Percentiles rank a stretch among this genome's conserved stretches.
Conservation (phyloP, 306 rosid species). For the Vigna nakashimae region DNA sequence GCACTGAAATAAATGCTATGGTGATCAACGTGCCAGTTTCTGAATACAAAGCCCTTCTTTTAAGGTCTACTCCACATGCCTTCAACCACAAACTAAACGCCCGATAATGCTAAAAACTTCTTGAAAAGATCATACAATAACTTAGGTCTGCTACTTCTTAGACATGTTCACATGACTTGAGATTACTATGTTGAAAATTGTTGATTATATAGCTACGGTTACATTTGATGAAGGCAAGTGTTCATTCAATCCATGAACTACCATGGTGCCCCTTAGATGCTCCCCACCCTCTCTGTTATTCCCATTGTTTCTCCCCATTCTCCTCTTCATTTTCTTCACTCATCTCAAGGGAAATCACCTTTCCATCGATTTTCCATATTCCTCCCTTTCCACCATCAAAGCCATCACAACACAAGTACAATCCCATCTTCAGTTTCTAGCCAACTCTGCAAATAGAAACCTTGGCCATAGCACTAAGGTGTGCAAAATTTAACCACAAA, state of each 20-base stretch:
- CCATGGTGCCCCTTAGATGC: slow-evolving; percentile 22
- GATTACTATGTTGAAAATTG: not conserved
- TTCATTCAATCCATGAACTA: not conserved
- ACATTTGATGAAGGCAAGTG: not conserved
- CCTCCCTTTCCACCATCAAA: not conserved
- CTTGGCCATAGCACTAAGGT: slow-evolving; percentile 36
- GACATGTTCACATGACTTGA: slow-evolving; percentile 41
- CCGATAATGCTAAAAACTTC: not conserved
- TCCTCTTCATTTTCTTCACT: slow-evolving; percentile 34
- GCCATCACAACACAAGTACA: slow-evolving; percentile 2
- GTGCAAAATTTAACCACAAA: not conserved
- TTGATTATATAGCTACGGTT: not conserved
- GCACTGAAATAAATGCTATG: slow-evolving; percentile 32
- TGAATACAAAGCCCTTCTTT: slow-evolving; percentile 25
- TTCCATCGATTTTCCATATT: not conserved
- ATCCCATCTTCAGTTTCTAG: slow-evolving; percentile 19
- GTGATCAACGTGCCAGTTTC: slow-evolving; percentile 17
- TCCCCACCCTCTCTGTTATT: slow-evolving; percentile 18
- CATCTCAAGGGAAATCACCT: slow-evolving; percentile 14
- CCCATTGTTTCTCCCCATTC: slow-evolving; percentile 13
- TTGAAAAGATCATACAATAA: slow-evolving; percentile 30
- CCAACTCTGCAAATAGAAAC: slow-evolving; percentile 42
- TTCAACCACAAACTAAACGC: slow-evolving; percentile 11
- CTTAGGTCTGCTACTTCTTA: slow-evolving; percentile 35
- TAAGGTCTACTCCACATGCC: slow-evolving; percentile 18